Percentiles rank a stretch among this genome's conserved stretches.
Conservation (phyloP, 331 rosid species). For the Cydonia oblonga region DNA sequence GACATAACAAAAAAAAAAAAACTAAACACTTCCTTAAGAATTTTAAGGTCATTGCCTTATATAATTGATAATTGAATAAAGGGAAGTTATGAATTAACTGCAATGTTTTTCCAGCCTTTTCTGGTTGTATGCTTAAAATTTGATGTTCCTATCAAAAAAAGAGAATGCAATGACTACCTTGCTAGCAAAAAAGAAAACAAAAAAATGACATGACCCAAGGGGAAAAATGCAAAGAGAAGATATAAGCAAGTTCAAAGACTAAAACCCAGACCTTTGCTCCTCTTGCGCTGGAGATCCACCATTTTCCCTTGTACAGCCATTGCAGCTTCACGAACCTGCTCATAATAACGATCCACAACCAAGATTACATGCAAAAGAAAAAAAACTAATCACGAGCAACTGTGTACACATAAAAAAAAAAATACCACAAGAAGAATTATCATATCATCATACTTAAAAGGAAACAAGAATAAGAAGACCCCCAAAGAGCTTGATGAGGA, state of each 20-base stretch:
- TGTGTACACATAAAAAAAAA: not conserved
- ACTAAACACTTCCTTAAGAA: not conserved
- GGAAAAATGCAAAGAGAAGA: not conserved
- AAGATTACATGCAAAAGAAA: not conserved
- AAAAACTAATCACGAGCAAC: not conserved
- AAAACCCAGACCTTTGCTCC: conserved; percentile 67
- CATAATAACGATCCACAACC: conserved; percentile 14
- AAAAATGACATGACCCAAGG: not conserved
- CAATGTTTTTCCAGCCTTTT: not conserved
- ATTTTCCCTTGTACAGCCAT: conserved; percentile 77
- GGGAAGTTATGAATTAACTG: not conserved
- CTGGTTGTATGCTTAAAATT: not conserved
- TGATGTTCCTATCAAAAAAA: not conserved
- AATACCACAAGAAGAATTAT: not conserved
- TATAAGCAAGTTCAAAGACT: not conserved
- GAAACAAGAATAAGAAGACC: too few species aligned
- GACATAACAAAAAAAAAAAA: not conserved
- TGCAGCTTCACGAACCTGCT: conserved; percentile 91
- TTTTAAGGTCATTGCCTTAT: not conserved
- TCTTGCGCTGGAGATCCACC: conserved; percentile 93
- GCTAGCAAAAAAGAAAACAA: not conserved
- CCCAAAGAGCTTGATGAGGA: too few species aligned
- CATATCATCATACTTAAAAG: too few species aligned
- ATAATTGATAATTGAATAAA: not conserved
- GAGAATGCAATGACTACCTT: not conserved